These are phyloP conservation scores for Fomitopsis betulina DNA, from an alignment of 1,284 basidiomycete genomes.

Conservation along the genomic window DNA sequence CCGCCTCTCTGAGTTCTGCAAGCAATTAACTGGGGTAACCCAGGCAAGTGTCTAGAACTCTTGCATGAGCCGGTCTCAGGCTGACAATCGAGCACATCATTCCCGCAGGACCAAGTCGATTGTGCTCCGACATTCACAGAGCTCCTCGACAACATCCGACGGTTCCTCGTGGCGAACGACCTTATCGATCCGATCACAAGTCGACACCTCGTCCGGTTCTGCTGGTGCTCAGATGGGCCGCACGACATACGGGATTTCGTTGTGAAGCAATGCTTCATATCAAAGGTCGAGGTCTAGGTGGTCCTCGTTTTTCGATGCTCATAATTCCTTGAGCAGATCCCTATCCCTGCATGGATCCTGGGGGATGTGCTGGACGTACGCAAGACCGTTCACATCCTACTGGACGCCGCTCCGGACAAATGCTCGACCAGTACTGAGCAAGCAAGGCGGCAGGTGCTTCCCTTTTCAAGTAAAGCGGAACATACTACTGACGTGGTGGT, in stretches of 20 bases:
- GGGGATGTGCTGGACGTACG: constrained; percentile 71
- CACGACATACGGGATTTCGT: constrained; percentile 84
- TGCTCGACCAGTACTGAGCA: constrained; percentile 13
- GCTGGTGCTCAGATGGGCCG: constrained; percentile 79
- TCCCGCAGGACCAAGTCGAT: constrained; percentile 74
- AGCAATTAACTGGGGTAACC: constrained; percentile 83
- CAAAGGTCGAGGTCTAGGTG: constrained; percentile 41
- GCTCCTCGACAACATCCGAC: constrained; percentile 59
- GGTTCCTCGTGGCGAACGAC: constrained; percentile 66
- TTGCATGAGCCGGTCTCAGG: constrained; percentile 2
- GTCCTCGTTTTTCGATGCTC: constrained; percentile 19
- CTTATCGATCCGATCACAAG: constrained; percentile 58
- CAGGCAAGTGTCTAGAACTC: constrained; percentile 52
- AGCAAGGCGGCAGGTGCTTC: neutral
- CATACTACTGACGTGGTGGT: constrained; percentile 5
- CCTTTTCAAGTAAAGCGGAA: neutral
- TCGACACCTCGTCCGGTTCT: constrained; percentile 54
- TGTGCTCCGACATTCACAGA: constrained; percentile 71
- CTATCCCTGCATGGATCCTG: constrained; percentile 65
- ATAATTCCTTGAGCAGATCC: constrained; percentile 38
- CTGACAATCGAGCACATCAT: neutral
- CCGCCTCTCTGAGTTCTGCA: constrained; percentile 80
- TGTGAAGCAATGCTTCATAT: constrained; percentile 84
- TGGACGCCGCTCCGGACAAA: constrained; percentile 2
- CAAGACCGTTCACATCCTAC: constrained; percentile 38